Evolutionary conservation across 2,329 filamentous ascomycete species (phyloP), one percentile per base, ranked within the genome.

Genomic region (Grosmannia clavigera): DNA sequence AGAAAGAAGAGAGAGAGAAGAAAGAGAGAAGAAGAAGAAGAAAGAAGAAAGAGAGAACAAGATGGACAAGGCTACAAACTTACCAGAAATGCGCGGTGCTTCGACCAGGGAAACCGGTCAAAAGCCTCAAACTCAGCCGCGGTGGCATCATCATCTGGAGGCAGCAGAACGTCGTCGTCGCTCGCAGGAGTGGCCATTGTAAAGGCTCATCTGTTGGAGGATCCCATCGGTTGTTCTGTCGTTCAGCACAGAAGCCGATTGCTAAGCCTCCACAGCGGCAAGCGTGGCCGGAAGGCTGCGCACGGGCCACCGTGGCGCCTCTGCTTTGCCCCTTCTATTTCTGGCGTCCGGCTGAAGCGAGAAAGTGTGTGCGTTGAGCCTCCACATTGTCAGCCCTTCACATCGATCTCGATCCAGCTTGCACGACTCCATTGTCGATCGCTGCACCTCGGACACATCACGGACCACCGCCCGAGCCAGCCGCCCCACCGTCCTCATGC

Each of bases 401-500:
- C 33, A 35, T 16, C 38, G 38, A 40, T 40, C 38, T 16, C 38
- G 12, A 40, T 14, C 14, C 38, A 40, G 38, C 38, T 40, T 16
- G 43, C 16, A 35, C 9, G 46, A 25, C 7, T 40, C 38, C 12
- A 16, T 9, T 16, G 38, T 16, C 38, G 38, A 40, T 40, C 38
- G 12, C 38, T 40, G 12, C 38, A 35, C 33, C 33, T 35, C 33
- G 33, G 33, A 9, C 33, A 9, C 33, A 35, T 35, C 33, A 35
- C 33, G 33, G 9, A 9, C 33, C 33, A 35, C 5, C 29, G 33
- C 14, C 38, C 14, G 38, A 14, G 38, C 38, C 12, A 16, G 10
- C 7, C 6, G 19, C 33, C 12, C 38, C 35, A 55, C 54, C 25
- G 35, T 57, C 62, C 57, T 58, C 76, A 92, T 92, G 88, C 86